Conservation (phyloP, 2,329 filamentous ascomycete species). For the Exophiala calicioides region DNA sequence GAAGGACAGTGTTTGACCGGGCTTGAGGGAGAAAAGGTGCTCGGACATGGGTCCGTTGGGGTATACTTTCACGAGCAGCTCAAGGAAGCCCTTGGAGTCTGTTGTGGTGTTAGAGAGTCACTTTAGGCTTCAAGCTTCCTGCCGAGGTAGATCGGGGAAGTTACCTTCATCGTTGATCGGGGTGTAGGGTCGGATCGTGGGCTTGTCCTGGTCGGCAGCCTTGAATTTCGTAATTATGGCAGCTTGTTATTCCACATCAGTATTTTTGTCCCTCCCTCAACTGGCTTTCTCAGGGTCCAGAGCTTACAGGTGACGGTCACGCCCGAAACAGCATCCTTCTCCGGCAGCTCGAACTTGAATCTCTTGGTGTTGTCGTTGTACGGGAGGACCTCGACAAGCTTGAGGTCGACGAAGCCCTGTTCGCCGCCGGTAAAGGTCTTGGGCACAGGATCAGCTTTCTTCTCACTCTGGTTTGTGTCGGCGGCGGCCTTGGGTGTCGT, state of each 20-base stretch:
- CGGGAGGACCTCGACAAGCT: constrained; percentile 73
- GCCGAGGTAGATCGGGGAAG: neutral
- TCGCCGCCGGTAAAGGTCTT: constrained; percentile 77
- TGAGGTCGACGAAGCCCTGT: constrained; percentile 82
- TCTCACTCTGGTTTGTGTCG: constrained; percentile 28
- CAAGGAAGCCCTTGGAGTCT: constrained; percentile 77
- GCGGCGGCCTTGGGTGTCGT: too few species aligned
- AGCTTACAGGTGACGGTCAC: constrained; percentile 71
- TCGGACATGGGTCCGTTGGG: constrained; percentile 86
- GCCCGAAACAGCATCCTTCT: constrained; percentile 80
- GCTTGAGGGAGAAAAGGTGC: constrained; percentile 79
- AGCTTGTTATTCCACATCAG: constrained; percentile 41
- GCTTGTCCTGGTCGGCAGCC: constrained; percentile 77
- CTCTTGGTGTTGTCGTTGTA: constrained; percentile 96
- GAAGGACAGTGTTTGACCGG: constrained; percentile 81
- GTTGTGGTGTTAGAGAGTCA: constrained; percentile 14
- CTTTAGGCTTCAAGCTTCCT: too few species aligned
- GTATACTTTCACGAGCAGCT: constrained; percentile 91
- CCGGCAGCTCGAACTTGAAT: constrained; percentile 82
- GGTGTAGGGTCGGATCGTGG: constrained; percentile 88
- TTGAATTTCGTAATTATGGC: constrained; percentile 92
- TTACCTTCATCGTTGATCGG: constrained; percentile 80
- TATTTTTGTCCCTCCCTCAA: neutral
- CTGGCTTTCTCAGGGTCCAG: neutral
- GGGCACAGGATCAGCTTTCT: constrained; percentile 2